phyloP scores from a whole-genome alignment of 257 asterid genomes.

The Gynochthodes officinalis region DNA sequence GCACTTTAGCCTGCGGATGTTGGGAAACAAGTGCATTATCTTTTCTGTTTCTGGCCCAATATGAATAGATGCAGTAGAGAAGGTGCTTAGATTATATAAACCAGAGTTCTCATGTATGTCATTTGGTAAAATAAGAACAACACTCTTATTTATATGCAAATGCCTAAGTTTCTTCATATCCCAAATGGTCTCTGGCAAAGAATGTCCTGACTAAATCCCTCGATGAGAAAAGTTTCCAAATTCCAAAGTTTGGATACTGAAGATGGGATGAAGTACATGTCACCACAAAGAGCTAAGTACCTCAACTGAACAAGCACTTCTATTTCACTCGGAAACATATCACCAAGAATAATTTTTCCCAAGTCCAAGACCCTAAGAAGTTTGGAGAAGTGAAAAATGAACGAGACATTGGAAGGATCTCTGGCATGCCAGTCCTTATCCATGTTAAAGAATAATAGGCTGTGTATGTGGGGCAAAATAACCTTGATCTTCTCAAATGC shows the following conservation, averaged over 20 bases:
- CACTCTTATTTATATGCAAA: not conserved
- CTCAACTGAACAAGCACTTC: slow-evolving; percentile 8
- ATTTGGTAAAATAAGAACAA: not conserved
- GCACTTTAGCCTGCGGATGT: slow-evolving; percentile 9
- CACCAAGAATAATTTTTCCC: not conserved
- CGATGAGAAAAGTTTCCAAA: slow-evolving; percentile 10
- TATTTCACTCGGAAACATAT: not conserved
- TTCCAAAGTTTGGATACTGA: slow-evolving; percentile 1
- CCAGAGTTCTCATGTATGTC: not conserved
- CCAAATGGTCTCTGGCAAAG: slow-evolving; percentile 8
- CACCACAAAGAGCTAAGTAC: slow-evolving; percentile 12
- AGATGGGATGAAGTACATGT: not conserved
- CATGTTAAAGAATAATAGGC: not conserved
- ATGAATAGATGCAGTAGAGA: slow-evolving; percentile 8
- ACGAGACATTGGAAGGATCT: slow-evolving; percentile 2
- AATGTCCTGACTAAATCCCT: not conserved
- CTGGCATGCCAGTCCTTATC: not conserved
- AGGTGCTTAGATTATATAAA: slow-evolving; percentile 10
- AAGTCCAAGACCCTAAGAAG: slow-evolving; percentile 23
- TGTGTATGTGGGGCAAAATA: not conserved
- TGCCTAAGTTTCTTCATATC: slow-evolving; percentile 17
- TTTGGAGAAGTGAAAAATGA: not conserved
- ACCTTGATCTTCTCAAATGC: not conserved
- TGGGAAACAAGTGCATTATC: slow-evolving; percentile 11
- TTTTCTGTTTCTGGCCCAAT: not conserved